phyloP scores from a whole-genome alignment of 768 basidiomycete species.

The Suillus subaureus region DNA sequence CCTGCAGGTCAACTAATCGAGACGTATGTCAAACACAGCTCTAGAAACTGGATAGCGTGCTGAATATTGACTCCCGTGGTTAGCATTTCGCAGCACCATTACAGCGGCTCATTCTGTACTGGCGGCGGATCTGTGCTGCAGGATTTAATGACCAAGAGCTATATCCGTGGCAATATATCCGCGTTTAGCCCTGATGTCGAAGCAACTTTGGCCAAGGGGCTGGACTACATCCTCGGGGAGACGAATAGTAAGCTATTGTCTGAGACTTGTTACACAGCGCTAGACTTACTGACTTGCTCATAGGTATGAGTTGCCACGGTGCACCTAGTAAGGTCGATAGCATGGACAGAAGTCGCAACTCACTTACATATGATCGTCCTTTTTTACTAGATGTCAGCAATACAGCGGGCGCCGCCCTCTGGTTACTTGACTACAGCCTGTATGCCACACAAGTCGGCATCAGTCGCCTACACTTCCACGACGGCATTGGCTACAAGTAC shows the following conservation, averaged over 20 bases:
- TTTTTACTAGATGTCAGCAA: conserved; percentile 56
- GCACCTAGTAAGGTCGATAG: conserved; percentile 25
- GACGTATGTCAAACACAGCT: conserved; percentile 54
- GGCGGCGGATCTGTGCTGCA: conserved; percentile 56
- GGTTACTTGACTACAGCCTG: conserved; percentile 67
- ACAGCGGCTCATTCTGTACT: conserved; percentile 63
- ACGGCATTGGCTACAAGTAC: conserved; percentile 74
- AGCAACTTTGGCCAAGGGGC: conserved; percentile 45
- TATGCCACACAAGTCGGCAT: conserved; percentile 60
- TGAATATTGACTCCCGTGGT: conserved; percentile 7
- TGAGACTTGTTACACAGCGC: not conserved
- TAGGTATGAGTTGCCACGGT: conserved; percentile 40
- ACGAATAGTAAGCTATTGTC: conserved; percentile 52
- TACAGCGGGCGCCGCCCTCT: conserved; percentile 69
- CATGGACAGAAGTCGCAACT: not conserved
- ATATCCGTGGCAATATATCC: conserved; percentile 58
- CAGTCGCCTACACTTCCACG: conserved; percentile 60
- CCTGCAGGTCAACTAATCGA: conserved; percentile 51
- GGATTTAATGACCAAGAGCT: conserved; percentile 66
- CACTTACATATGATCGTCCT: conserved; percentile 5
- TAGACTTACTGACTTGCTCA: not conserved
- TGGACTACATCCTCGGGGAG: conserved; percentile 65
- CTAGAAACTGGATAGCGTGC: conserved; percentile 2
- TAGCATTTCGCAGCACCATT: conserved; percentile 44
- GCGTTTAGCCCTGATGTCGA: conserved; percentile 54